Percentiles rank a stretch among this genome's conserved stretches.
These are phyloP conservation scores for Colletotrichum scovillei DNA, from an alignment of 2,329 filamentous ascomycete species.

Conservation along the genomic window DNA sequence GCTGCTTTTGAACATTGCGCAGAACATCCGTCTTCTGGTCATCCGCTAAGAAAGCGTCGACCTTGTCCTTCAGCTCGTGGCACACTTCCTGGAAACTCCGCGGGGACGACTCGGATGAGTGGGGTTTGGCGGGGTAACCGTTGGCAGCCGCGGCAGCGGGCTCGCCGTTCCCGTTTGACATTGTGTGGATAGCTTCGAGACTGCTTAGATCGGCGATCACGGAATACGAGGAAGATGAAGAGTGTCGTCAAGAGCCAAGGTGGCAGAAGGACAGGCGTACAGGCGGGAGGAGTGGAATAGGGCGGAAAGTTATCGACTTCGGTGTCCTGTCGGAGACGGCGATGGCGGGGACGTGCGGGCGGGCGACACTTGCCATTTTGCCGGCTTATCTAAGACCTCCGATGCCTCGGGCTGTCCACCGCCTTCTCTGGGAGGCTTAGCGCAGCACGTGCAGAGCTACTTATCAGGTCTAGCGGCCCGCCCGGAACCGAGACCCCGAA, in stretches of 20 bases:
- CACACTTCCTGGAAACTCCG: conserved; percentile 53
- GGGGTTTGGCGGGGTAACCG: conserved; percentile 34
- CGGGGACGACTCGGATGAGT: conserved; percentile 28
- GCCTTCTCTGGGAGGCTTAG: background rate
- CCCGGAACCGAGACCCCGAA: conserved; percentile 1
- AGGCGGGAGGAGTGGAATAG: background rate
- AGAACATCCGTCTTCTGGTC: conserved; percentile 67
- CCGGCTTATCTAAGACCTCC: conserved; percentile 5
- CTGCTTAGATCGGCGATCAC: background rate
- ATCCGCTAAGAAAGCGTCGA: conserved; percentile 74
- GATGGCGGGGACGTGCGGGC: conserved; percentile 23
- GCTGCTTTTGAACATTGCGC: conserved; percentile 77
- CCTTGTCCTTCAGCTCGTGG: conserved; percentile 65
- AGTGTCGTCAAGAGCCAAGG: background rate
- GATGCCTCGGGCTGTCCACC: background rate
- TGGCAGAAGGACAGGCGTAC: background rate
- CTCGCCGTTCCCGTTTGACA: conserved; percentile 22
- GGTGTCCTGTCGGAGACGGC: conserved; percentile 32
- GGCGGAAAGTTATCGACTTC: conserved; percentile 17
- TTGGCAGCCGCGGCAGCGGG: conserved; percentile 19
- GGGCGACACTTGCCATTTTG: conserved; percentile 19
- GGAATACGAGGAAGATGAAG: background rate
- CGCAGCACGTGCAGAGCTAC: background rate
- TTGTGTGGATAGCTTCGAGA: background rate
- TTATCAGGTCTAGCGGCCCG: background rate